These are phyloP conservation scores for Populus nigra DNA, from an alignment of 345 rosid species.

Conservation along the genomic window DNA sequence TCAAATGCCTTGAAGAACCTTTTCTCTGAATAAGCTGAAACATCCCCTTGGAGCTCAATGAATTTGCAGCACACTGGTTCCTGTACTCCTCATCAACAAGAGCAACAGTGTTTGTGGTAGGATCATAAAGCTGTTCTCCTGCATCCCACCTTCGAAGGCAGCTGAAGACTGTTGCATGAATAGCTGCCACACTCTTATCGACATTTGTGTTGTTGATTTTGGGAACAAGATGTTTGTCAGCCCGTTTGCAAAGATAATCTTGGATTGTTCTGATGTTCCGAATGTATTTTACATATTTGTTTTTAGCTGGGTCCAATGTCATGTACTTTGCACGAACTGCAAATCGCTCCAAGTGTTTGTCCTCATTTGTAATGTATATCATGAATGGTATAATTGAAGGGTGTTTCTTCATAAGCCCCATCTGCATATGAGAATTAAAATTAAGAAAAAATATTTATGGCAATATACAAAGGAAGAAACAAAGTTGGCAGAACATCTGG, in stretches of 20 bases:
- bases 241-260: constrained; percentile 86
- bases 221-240: constrained; percentile 97
- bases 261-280: constrained; percentile 93
- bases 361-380: constrained; percentile 92
- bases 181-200: constrained; percentile 92
- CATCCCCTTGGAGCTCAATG: constrained; percentile 95
- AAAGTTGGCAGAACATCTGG: constrained; percentile 8
- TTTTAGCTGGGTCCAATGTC: constrained; percentile 95
- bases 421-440: constrained; percentile 41
- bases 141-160: constrained; percentile 86
- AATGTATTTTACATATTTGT: constrained; percentile 92
- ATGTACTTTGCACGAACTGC: constrained; percentile 99
- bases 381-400: constrained; percentile 96
- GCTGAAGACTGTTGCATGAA: constrained; percentile 95
- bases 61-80: constrained; percentile 88
- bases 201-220: constrained; percentile 97
- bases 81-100: constrained; percentile 86
- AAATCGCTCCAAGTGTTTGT: constrained; percentile 94
- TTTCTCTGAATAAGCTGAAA: constrained; percentile 92
- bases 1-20: constrained; percentile 91
- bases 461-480: neutral
- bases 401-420: constrained; percentile 99
- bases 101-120: constrained; percentile 67
- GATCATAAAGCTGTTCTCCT: constrained; percentile 86
- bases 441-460: neutral